Base-by-base conservation (phyloP, 805 yeast genomes). In the Candida methanosorbosa region DNA sequence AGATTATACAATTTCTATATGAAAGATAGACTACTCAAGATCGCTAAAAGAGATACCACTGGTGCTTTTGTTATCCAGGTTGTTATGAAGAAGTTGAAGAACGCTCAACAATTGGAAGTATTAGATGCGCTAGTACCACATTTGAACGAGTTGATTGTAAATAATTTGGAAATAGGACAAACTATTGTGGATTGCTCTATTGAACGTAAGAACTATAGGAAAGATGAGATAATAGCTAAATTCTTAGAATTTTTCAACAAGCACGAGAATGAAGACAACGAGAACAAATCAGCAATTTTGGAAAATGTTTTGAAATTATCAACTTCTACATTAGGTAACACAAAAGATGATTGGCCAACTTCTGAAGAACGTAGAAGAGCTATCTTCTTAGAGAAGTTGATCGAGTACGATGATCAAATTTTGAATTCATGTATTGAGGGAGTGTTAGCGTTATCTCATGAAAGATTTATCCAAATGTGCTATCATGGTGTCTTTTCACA, bases 401-500 rank as follows among this genome's bases (percentile, higher is more conserved):
- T 85, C 52, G 72, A 71, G 23, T 82, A 77, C 49, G 90, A 84
- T 47, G 65, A 67, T 20, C 61, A 64, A 32, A 77, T 84, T 40
- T 65, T 80, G 12, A 56, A 67, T 13, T 65, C 76, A 29, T 68
- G 77, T 2, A 64, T 83, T 51, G 77, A 75, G 34, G 75, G 78
- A 38, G 56, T 82, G 39, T 54, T 84, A 34, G 68, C 68, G 2
- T 54, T 82, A 38, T 79, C 82, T 12, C 59, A 59, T n/a, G 81
- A 74, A 40, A 67, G 75, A 41, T 56, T 86, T 23, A 46, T 74
- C 21, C 81, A 78, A 48, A 78, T 90, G 82, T 81, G 94, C 48
- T 66, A 65, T 45, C 96, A 90, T 54, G 94, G 96, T 9, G 92
- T 87, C 2, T 87, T 84, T 45, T 85, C 95, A 1, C 96, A 83